Conservation (phyloP, 768 basidiomycete species). For the Tricholoma terreum region DNA sequence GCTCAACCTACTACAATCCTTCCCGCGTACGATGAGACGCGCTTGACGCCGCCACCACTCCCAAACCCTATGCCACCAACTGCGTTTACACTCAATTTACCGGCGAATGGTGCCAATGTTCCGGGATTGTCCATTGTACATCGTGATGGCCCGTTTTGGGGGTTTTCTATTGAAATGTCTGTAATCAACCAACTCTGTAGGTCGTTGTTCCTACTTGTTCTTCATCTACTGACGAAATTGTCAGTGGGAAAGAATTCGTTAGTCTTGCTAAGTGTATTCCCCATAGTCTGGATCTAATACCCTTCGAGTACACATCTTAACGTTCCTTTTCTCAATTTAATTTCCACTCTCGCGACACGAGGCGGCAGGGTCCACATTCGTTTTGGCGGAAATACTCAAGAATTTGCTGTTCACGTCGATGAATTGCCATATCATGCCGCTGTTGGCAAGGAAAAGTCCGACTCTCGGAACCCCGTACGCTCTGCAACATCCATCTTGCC, state of each 20-base stretch:
- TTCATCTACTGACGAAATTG: background rate
- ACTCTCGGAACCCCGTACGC: background rate
- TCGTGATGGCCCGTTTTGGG: constrained; percentile 39
- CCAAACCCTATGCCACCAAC: constrained; percentile 32
- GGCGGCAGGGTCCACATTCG: constrained; percentile 63
- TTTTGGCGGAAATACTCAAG: constrained; percentile 81
- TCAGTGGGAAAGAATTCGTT: constrained; percentile 51
- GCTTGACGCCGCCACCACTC: constrained; percentile 47
- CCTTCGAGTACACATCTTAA: constrained; percentile 40
- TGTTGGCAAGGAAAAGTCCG: background rate
- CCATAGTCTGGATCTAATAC: background rate
- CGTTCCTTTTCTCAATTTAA: constrained; percentile 74
- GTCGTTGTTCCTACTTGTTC: constrained; percentile 17
- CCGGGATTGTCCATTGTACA: constrained; percentile 35
- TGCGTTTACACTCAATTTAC: constrained; percentile 39
- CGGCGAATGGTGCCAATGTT: constrained; percentile 38
- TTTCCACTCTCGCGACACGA: constrained; percentile 66
- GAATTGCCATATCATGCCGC: background rate
- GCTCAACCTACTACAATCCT: background rate
- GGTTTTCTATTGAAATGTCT: constrained; percentile 64
- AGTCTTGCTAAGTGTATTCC: constrained; percentile 28
- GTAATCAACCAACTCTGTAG: constrained; percentile 55
- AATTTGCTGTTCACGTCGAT: constrained; percentile 52
- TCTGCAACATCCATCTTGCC: background rate
- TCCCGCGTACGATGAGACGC: constrained; percentile 50